Evolutionary conservation across 106 monocot genomes (phyloP), one percentile per base, ranked within the genome.

Genomic region (Apostasia shenzhenica): DNA sequence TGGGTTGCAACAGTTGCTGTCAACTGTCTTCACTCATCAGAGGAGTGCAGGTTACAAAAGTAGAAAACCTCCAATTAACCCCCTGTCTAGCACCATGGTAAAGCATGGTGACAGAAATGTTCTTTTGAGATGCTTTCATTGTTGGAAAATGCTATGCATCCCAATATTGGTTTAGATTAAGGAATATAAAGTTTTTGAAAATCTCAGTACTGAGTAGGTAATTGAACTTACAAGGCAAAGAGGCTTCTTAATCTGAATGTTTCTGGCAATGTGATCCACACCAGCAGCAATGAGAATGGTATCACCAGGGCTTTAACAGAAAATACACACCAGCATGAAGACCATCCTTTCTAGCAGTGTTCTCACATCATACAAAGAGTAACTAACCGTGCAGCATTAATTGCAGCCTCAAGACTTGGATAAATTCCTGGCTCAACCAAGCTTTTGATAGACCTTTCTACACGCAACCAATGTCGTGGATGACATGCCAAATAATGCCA

Each of bases 241-340:
- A 61, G 89, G 89, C 81, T 99, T 99, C 69, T 83, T 85, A 9
- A 99, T 90, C 76, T 99, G 92, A 72, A 97, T 81, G 57, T 86
- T 78, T 67, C 76, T 69, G 9, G 86, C 92, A 73, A 87, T 61
- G 74, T 97, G 86, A 77, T 72, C 57, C 44, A 78, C 80, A 70
- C 89, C 89, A 59, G 86, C 75, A 71, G 86, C 73, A 57, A 97
- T 92, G 56, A 92, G 84, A 76, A 97, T 92, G 53, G 95, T 97
- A 65, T 97, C 95, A 65, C 95, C 95, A 48, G 95, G 95, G 81
- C 95, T 97, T 78, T 65, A 82, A 73, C 47, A 54, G 42, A 59
- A 77, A 72, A 55, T 8, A 59, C 63, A 63, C 55, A 67, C 70
- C 58, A 70, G 67, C 45, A 38, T 73, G 61, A 59, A 65, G 47